A percentile compares a stretch with the other conserved stretches of the same genome.
Evolutionary conservation across 1,139 yeast species (phyloP).

Genomic region (Pichia sp.): DNA sequence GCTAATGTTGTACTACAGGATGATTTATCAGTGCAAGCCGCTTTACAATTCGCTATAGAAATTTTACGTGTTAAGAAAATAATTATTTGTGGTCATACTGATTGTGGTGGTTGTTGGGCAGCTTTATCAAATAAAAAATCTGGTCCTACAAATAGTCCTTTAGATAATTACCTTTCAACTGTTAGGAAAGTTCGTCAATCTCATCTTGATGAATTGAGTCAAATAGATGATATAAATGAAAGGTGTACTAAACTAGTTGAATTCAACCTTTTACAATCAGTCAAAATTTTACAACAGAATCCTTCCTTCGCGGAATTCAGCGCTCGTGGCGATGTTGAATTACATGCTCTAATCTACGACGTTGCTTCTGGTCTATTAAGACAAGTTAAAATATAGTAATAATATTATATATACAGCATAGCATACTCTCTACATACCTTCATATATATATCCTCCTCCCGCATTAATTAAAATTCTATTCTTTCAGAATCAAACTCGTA

Average conservation of each 20-base stretch:
- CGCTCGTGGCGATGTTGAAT: constrained; percentile 65
- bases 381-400: constrained; percentile 36
- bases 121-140: constrained; percentile 62
- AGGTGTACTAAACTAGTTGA: constrained; percentile 66
- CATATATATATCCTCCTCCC: background rate
- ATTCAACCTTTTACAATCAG: constrained; percentile 64
- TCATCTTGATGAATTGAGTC: constrained; percentile 31
- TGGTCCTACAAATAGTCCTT: constrained; percentile 63
- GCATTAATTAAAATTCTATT: constrained; percentile 11
- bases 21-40: constrained; percentile 74
- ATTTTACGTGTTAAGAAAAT: constrained; percentile 77
- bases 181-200: constrained; percentile 52
- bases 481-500: constrained; percentile 36
- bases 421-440: background rate
- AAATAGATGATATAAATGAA: constrained; percentile 47
- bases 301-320: constrained; percentile 72
- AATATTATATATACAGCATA: too few relatives aligned
- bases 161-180: constrained; percentile 73
- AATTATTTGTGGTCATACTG: constrained; percentile 94
- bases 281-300: constrained; percentile 54
- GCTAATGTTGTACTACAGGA: constrained; percentile 73
- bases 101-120: constrained; percentile 95
- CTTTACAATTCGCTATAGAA: constrained; percentile 85
- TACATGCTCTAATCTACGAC: constrained; percentile 85
- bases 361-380: constrained; percentile 68